Conservation (phyloP, 2,329 filamentous ascomycete genomes). For the Aspergillus brasiliensis region DNA sequence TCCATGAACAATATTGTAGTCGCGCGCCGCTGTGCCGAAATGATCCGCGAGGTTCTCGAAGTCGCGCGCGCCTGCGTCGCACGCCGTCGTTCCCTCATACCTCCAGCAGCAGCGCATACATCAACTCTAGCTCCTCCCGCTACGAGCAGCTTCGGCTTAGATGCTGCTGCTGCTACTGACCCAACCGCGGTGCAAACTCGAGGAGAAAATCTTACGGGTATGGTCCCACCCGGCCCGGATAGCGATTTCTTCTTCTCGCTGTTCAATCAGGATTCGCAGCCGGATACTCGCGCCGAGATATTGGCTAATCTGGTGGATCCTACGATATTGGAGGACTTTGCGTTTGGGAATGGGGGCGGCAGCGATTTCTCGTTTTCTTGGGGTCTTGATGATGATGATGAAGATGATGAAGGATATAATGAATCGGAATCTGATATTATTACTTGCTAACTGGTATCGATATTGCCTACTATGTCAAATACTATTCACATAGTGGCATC, state of each 20-base stretch:
- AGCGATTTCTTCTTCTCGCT: constrained; percentile 23
- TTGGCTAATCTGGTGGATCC: constrained; percentile 28
- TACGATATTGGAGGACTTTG: constrained; percentile 27
- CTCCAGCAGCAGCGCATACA: background rate
- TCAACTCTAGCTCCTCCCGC: background rate
- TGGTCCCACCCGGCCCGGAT: background rate
- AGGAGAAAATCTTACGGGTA: background rate
- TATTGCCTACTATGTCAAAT: too few species aligned
- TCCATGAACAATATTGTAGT: constrained; percentile 36
- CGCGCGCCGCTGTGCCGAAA: constrained; percentile 33
- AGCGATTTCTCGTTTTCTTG: constrained; percentile 20
- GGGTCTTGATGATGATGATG: constrained; percentile 1
- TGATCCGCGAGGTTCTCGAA: constrained; percentile 32
- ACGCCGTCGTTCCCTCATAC: constrained; percentile 6
- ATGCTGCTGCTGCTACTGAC: background rate
- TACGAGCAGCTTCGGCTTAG: background rate
- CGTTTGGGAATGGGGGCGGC: constrained; percentile 23
- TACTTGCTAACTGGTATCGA: too few species aligned
- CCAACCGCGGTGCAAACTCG: background rate
- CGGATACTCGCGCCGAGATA: constrained; percentile 24
- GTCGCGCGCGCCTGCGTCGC: constrained; percentile 24
- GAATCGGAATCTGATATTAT: too few species aligned
- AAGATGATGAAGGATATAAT: too few species aligned
- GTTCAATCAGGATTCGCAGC: constrained; percentile 19
- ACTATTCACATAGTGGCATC: too few species aligned